phyloP scores from a whole-genome alignment of 2,329 filamentous ascomycete genomes.

The Calonectria leucothoes region DNA sequence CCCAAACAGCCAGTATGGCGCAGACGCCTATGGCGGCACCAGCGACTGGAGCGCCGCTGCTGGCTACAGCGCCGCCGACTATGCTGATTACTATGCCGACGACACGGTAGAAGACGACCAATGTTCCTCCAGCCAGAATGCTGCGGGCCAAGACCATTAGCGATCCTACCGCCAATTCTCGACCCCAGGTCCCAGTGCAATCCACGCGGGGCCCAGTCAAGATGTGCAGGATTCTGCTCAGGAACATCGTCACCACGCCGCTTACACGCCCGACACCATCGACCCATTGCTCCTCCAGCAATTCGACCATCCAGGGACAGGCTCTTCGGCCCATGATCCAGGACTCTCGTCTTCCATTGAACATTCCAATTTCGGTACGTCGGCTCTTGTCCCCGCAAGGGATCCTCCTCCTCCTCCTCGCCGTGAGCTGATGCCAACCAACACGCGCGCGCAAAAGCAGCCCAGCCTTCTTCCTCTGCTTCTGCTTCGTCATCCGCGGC shows the following conservation, averaged over 20 bases:
- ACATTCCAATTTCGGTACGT: not conserved
- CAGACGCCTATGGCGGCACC: not conserved
- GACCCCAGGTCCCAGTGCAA: conserved; percentile 20
- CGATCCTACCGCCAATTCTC: conserved; percentile 22
- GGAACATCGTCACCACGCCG: not conserved
- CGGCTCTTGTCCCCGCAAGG: not conserved
- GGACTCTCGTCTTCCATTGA: not conserved
- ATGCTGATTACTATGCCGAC: not conserved
- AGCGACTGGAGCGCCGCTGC: not conserved
- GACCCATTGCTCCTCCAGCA: not conserved
- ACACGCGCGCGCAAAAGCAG: not conserved
- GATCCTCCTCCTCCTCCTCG: not conserved
- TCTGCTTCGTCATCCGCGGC: conserved; percentile 18
- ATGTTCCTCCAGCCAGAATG: conserved; percentile 21
- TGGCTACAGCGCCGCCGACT: not conserved
- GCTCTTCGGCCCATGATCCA: not conserved
- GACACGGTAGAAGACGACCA: not conserved
- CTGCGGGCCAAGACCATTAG: conserved; percentile 37
- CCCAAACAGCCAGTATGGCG: not conserved
- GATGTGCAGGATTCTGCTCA: conserved; percentile 28
- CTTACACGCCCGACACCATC: not conserved
- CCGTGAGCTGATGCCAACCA: not conserved
- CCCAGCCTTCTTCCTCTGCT: conserved; percentile 19
- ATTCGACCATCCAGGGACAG: not conserved
- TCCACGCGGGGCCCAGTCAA: conserved; percentile 18